These are phyloP conservation scores for Protea cynaroides DNA, from an alignment of 164 flowering plant species.

Conservation along the genomic window DNA sequence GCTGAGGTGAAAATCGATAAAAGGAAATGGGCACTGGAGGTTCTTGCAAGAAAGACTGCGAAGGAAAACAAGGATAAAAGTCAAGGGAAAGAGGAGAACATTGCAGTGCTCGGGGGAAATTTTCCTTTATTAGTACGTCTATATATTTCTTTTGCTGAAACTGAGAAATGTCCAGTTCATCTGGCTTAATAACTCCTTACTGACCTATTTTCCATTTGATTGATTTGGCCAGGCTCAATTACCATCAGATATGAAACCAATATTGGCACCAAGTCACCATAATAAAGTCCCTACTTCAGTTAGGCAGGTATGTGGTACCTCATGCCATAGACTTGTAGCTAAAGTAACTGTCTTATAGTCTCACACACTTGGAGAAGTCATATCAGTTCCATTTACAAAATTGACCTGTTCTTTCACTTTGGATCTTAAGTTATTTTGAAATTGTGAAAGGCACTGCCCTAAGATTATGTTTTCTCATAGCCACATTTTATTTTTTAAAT, in stretches of 20 bases:
- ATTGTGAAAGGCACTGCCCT: not conserved
- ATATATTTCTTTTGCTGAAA: not conserved
- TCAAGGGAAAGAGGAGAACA: conserved; percentile 44
- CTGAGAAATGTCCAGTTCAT: not conserved
- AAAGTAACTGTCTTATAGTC: not conserved
- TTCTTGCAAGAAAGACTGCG: conserved; percentile 84
- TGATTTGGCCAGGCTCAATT: conserved; percentile 67
- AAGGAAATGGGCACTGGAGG: conserved; percentile 89
- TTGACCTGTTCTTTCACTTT: not conserved
- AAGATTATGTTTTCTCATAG: too few species aligned
- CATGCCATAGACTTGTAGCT: not conserved
- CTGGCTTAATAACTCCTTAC: not conserved
- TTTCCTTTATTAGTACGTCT: conserved; percentile 70
- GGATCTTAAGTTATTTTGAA: not conserved
- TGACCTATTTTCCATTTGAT: conserved; percentile 6
- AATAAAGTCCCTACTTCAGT: conserved; percentile 70
- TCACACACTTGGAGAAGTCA: not conserved
- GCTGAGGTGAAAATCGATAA: conserved; percentile 52
- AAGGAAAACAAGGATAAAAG: conserved; percentile 19
- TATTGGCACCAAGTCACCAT: conserved; percentile 49
- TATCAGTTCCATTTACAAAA: not conserved
- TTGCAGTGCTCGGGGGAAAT: conserved; percentile 47
- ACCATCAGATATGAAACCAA: conserved; percentile 83
- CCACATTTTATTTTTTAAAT: not conserved
- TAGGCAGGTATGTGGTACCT: conserved; percentile 60